These are phyloP conservation scores for Plectranthus barbatus DNA, from an alignment of 257 asterid genomes.

Conservation along the genomic window DNA sequence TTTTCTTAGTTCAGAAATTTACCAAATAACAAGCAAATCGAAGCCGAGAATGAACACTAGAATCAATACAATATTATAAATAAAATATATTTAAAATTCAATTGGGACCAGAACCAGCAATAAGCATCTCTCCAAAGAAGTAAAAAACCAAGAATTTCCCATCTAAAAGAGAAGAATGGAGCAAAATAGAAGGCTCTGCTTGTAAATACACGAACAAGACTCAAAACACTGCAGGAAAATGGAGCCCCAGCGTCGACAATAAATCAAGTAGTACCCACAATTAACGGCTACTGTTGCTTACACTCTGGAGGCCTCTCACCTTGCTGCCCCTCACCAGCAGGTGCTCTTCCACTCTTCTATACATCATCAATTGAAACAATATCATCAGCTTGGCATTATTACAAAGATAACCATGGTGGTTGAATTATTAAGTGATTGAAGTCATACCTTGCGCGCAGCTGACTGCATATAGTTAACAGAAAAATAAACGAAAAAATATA, in stretches of 20 bases:
- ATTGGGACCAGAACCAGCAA: slow-evolving; percentile 7
- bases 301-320: slow-evolving; percentile 91
- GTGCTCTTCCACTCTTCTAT: slow-evolving; percentile 56
- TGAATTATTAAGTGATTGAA: not conserved
- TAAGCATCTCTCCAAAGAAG: slow-evolving; percentile 6
- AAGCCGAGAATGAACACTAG: not conserved
- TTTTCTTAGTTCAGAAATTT: too few species aligned
- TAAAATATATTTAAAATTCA: not conserved
- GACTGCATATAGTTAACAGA: not conserved
- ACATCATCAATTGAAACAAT: not conserved
- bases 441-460: slow-evolving; percentile 15
- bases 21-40: not conserved
- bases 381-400: not conserved
- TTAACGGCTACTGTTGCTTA: slow-evolving; percentile 54
- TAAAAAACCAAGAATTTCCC: slow-evolving; percentile 3
- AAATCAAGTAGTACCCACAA: not conserved
- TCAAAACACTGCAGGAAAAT: not conserved
- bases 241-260: not conserved
- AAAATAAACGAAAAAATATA: not conserved
- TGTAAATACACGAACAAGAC: slow-evolving; percentile 18
- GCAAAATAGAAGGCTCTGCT: slow-evolving; percentile 10
- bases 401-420: not conserved
- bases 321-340: slow-evolving; percentile 47
- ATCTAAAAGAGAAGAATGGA: not conserved
- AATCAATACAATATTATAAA: not conserved